Percentiles rank a stretch among this genome's conserved stretches.
Conservation (phyloP, 1,284 basidiomycete genomes). For the Afroboletus lepidellus region DNA sequence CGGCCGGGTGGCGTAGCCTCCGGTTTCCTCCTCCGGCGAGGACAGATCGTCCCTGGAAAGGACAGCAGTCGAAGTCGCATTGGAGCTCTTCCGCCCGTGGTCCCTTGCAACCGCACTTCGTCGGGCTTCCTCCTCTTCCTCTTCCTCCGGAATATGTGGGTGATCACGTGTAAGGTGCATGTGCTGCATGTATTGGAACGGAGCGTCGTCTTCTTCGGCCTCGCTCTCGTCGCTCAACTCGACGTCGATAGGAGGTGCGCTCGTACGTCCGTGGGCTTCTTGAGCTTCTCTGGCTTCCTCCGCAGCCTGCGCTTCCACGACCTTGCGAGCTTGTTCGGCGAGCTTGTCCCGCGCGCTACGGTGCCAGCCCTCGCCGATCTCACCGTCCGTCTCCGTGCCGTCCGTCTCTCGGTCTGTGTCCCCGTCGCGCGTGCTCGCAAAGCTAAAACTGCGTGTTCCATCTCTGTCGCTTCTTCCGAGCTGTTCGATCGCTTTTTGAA, state of each 20-base stretch:
- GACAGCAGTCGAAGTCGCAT: conserved; percentile 17
- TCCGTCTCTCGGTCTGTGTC: conserved; percentile 56
- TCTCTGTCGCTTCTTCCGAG: conserved; percentile 54
- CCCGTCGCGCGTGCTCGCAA: conserved; percentile 60
- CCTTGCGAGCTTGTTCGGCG: conserved; percentile 69
- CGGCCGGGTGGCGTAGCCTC: conserved; percentile 45
- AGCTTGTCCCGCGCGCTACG: conserved; percentile 64
- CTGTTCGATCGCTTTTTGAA: conserved; percentile 83
- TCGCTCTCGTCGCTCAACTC: conserved; percentile 84
- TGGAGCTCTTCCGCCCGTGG: conserved; percentile 16
- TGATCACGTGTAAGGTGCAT: conserved; percentile 45
- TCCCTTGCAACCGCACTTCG: conserved; percentile 19
- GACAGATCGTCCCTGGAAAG: conserved; percentile 27
- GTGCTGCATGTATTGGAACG: conserved; percentile 36
- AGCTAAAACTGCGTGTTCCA: conserved; percentile 68
- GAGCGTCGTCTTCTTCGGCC: conserved; percentile 53
- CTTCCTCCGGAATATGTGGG: conserved; percentile 64
- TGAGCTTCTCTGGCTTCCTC: conserved; percentile 40
- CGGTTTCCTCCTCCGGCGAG: conserved; percentile 37
- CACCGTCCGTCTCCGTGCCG: conserved; percentile 52
- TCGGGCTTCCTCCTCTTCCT: conserved; percentile 47
- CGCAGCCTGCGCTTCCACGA: conserved; percentile 54
- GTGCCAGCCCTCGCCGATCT: conserved; percentile 58
- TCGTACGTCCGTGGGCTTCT: conserved; percentile 38
- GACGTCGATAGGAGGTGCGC: conserved; percentile 67